A percentile compares a stretch with the other conserved stretches of the same genome.
Conservation (phyloP, 352 stramenopile species). For the Blastocystis sp. region DNA sequence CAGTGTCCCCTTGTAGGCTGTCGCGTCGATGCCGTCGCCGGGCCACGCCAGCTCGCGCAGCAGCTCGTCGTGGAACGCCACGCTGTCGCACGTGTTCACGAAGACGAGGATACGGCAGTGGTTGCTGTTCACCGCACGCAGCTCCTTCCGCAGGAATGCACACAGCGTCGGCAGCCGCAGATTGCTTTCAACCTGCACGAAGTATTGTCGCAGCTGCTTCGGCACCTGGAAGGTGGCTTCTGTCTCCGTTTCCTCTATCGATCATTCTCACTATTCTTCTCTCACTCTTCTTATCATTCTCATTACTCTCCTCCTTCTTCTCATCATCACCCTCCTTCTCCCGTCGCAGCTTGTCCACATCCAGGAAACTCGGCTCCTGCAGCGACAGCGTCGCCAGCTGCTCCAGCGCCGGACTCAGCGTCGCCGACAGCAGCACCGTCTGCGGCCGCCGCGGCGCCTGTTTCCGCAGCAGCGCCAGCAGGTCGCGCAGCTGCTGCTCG, state of each 20-base stretch:
- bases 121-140: not conserved
- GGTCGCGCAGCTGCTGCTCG: slow-evolving; percentile 64
- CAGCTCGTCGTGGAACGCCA: slow-evolving; percentile 85
- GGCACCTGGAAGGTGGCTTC: slow-evolving; percentile 70
- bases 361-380: not conserved
- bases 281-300: too few species aligned
- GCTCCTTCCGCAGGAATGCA: slow-evolving; percentile 70
- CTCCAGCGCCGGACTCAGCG: slow-evolving; percentile 63
- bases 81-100: slow-evolving; percentile 86
- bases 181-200: slow-evolving; percentile 85
- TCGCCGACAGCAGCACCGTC: slow-evolving; percentile 67
- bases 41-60: slow-evolving; percentile 66
- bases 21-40: slow-evolving; percentile 8
- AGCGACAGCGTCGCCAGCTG: slow-evolving; percentile 58
- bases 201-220: slow-evolving; percentile 83
- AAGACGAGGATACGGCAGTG: slow-evolving; percentile 79
- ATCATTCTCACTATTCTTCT: slow-evolving; percentile 38
- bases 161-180: slow-evolving; percentile 78
- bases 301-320: slow-evolving; percentile 61
- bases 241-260: slow-evolving; percentile 5
- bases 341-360: slow-evolving; percentile 52
- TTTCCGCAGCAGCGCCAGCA: slow-evolving; percentile 42
- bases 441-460: slow-evolving; percentile 56
- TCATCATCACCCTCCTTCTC: slow-evolving; percentile 61
- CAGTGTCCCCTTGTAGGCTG: not conserved